Percentiles rank a stretch among this genome's conserved stretches.
Evolutionary conservation across 2,329 filamentous ascomycete genomes (phyloP).

Genomic region (Pseudogymnoascus sp.): DNA sequence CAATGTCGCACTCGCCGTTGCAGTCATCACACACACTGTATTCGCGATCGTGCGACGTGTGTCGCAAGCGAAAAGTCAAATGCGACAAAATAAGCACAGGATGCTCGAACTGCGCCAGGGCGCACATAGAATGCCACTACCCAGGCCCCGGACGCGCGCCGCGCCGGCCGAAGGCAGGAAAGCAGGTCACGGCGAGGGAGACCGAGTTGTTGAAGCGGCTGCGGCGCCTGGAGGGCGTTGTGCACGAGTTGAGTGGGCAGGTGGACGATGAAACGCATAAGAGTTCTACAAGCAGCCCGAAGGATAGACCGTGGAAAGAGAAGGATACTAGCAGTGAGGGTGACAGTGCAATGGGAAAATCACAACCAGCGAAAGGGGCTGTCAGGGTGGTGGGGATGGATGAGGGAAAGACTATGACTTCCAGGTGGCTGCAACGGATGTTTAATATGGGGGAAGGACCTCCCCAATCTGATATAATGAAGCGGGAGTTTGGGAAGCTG

Average conservation of each 20-base stretch:
- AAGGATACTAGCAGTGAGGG: neutral
- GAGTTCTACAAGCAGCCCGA: conserved; percentile 1
- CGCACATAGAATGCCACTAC: conserved; percentile 65
- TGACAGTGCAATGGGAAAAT: neutral
- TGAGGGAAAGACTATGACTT: conserved; percentile 21
- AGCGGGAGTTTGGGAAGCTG: conserved; percentile 54
- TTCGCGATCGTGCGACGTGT: conserved; percentile 40
- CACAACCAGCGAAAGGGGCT: conserved; percentile 10
- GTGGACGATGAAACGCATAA: conserved; percentile 32
- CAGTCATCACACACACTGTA: conserved; percentile 22
- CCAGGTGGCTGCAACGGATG: conserved; percentile 20
- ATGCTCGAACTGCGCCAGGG: conserved; percentile 66
- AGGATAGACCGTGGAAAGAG: neutral
- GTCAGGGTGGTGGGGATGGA: conserved; percentile 25
- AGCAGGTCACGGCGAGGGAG: conserved; percentile 51
- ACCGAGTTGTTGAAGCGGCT: conserved; percentile 65
- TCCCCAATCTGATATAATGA: conserved; percentile 24
- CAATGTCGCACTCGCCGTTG: neutral
- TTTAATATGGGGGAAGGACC: conserved; percentile 22
- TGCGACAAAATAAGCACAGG: conserved; percentile 68
- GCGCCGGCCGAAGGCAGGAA: conserved; percentile 58
- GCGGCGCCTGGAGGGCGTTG: conserved; percentile 67
- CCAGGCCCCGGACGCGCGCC: conserved; percentile 67
- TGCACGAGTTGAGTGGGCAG: conserved; percentile 60
- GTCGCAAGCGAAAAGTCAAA: conserved; percentile 58